Base-by-base conservation (phyloP, 1,284 basidiomycete genomes). In the Moniliophthora roreri region DNA sequence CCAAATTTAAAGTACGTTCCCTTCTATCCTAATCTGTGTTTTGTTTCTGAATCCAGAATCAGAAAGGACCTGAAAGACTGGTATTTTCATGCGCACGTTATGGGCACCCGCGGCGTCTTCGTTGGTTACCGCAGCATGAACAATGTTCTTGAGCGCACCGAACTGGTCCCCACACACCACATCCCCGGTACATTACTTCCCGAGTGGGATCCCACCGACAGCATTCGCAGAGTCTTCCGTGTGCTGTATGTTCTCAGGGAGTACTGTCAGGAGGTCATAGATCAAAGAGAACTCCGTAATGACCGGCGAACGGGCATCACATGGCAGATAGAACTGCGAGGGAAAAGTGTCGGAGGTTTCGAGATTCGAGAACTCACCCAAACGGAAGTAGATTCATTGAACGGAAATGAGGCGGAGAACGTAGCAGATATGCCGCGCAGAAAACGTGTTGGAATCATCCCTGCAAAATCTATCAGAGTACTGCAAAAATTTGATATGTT, bases 191-290 rank as follows among this genome's bases (percentile, higher is more conserved):
- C 36, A 16, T 9, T 52, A 3, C 24, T 37, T 18, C 32, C 35
- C 18, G 6, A 36, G 13, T 59, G 55, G 58, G 48, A 59, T 38
- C 58, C 57, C 8, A 38, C 47, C 47, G 50, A 44, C 13, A 34
- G 36, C 44, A 41, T 58, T 38, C 24, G 36, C 40, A 57, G 51
- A 39, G 53, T 50, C n/a, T 52, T 48, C 28, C 55, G 53, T 18
- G 52, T 52, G 36, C 56, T 61, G n/a, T 45, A 23, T 5, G 48
- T 55, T 34, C 48, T 61, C 23, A 53, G 58, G 42, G 53, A 59
- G 32, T 54, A 48, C 20, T 52, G 24, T 26, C 60, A 61, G 42
- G 51, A 58, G 42, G 50, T 44, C 26, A 34, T 51, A n/a, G 60
- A 61, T 46, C 28, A 49, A 13, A 21, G 23, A 2, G 52, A 44